Evolutionary conservation across 495 filamentous ascomycete species (phyloP), one percentile per base, ranked within the genome.

Genomic region (Tuber magnatum): DNA sequence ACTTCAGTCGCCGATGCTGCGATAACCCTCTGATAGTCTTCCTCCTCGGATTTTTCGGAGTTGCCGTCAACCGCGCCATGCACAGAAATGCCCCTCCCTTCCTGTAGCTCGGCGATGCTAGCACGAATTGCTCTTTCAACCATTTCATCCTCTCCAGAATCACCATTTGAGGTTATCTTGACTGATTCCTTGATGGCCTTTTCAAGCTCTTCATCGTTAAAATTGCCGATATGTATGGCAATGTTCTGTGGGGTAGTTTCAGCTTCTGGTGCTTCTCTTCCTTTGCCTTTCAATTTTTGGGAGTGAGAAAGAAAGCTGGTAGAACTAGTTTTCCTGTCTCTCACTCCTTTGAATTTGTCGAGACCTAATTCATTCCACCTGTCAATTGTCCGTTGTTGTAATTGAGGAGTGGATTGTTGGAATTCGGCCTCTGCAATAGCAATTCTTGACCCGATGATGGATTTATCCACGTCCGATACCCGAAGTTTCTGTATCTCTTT

Each of bases 91-190:
- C 70, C 18, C 56, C 70, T 20, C 69, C 46, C 40, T n/a, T 70
- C 72, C 68, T 89, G 86, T 73, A 93, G 84, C 75, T 91, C 90
- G 22, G 81, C 83, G 32, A 93, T 84, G 80, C 89, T 92, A 4
- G 91, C 89, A 35, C 91, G 84, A 68, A 94, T 90, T 8, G 91
- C 91, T 38, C 87, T 84, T 81, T 92, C 92, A 74, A 94, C 85
- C 74, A 87, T 85, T 48, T 85, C 85, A 76, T 93, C 92, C 80
- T 93, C 89, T n/a, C 87, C 85, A 1, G 84, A 76, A 78, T 93
- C 84, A 43, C 92, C 92, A 1, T 83, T 84, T 22, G 91, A 92
- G 10, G 91, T 93, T 79, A 90, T 87, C 28, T 83, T 83, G 2
- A 94, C 90, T 8, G 92, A 92, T 41, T 84, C 84, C 56, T 86